Base-by-base conservation (phyloP, 306 rosid species). In the Senna siamea region DNA sequence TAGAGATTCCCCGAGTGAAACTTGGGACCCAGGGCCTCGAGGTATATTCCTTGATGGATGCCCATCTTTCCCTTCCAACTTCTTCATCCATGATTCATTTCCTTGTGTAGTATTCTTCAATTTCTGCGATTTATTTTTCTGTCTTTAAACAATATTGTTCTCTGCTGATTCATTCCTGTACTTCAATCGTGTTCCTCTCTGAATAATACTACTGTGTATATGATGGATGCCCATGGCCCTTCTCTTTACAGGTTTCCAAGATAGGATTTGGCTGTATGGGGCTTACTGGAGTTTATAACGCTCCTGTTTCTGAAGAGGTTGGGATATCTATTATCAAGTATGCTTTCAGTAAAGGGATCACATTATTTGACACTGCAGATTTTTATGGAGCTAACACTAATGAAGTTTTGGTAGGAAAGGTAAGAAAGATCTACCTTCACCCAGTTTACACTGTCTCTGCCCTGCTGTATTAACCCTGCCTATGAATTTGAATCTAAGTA, bases 261-360 rank as follows among this genome's bases (percentile, higher is more conserved):
- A 48, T 91, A 51, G 98, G 96, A 55, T 87, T 76, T 85, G 98
- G 98, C 7, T 93, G 98, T 76, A 75, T 82, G 87, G 87, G 97
- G 10, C 84, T 90, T 0, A 35, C 77, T 4, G 96, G 98, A 48
- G 60, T 81, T 20, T 89, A 87, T 72, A 85, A 85, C 30, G 80
- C 48, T 57, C 87, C 96, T 46, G 63, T 93, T 57, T 62, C 90
- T 0, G 87, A 91, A 62, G 89, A 91, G 38, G 87, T 54, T 74
- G 92, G 80, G 26, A 80, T 86, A 44, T 83, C 87, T 20, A 47
- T 90, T 40, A 78, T 93, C 79, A 89, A 89, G 59, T 22, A 86
- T 11, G 90, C 96, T 0, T 93, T 89, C 83, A 73, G 14, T 65
- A 85, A 80, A 61, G 96, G 97, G 19, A 77, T 93, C 76, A 93